A percentile compares a stretch with the other conserved stretches of the same genome.
Evolutionary conservation across 257 asterid genomes (phyloP).

Genomic region (Fraxinus anomala): DNA sequence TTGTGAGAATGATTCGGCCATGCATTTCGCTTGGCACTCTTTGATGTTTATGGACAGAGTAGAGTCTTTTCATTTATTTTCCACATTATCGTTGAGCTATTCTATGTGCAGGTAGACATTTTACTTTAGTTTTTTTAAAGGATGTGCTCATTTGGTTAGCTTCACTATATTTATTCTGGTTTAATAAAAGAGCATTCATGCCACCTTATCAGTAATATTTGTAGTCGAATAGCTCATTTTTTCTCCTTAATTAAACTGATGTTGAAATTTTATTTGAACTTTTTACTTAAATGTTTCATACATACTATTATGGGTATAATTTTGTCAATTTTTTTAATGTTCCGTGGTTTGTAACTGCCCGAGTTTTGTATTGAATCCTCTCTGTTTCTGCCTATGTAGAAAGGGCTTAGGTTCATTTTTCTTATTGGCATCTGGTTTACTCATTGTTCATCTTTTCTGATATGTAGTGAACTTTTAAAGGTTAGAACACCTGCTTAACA

Average conservation of each 20-base stretch:
- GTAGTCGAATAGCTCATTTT: not conserved
- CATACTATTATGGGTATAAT: not conserved
- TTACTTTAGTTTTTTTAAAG: slow-evolving; percentile 28
- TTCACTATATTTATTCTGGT: slow-evolving; percentile 15
- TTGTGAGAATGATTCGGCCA: slow-evolving; percentile 11
- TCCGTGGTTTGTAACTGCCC: not conserved
- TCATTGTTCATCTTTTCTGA: not conserved
- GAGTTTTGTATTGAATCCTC: not conserved
- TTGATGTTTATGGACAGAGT: slow-evolving; percentile 27
- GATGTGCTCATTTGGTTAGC: slow-evolving; percentile 15
- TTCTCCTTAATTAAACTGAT: not conserved
- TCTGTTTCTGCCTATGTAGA: not conserved
- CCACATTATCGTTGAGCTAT: slow-evolving; percentile 34
- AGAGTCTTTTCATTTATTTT: slow-evolving; percentile 27
- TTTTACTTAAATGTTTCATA: not conserved
- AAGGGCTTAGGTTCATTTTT: not conserved
- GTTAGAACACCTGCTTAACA: not conserved
- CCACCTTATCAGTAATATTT: not conserved
- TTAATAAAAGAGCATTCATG: not conserved
- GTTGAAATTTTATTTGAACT: not conserved
- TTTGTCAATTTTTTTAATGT: not conserved
- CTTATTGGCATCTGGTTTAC: not conserved
- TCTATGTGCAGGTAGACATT: slow-evolving; percentile 28
- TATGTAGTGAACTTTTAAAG: no score
- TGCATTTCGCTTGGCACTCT: slow-evolving; percentile 24